phyloP scores from a whole-genome alignment of 2,329 filamentous ascomycete species.

The Fusarium vanettenii region DNA sequence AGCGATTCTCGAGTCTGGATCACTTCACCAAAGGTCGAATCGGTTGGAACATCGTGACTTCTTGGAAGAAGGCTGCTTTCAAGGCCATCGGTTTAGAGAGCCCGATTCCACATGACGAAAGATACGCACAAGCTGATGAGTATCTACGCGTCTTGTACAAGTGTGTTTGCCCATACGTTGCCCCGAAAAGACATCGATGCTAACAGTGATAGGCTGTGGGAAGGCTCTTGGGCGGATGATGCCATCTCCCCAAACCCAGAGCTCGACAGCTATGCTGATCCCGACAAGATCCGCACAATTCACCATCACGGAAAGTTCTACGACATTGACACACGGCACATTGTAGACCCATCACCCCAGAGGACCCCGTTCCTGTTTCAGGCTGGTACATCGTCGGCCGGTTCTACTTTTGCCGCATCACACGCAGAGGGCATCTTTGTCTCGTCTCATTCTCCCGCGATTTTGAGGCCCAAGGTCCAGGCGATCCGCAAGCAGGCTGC shows the following conservation, averaged over 20 bases:
- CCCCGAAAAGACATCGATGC: fast-evolving
- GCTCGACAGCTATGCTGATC: constrained; percentile 68
- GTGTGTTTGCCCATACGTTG: constrained; percentile 46
- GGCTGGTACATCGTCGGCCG: constrained; percentile 68
- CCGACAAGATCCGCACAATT: constrained; percentile 69
- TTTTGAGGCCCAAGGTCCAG: constrained; percentile 62
- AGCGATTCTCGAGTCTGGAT: constrained; percentile 71
- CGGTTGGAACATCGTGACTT: constrained; percentile 75
- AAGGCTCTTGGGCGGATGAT: constrained; percentile 68
- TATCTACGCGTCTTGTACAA: constrained; percentile 73
- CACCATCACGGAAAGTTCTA: constrained; percentile 70
- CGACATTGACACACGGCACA: constrained; percentile 56
- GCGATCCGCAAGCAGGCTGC: constrained; percentile 64
- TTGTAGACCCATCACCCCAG: constrained; percentile 67
- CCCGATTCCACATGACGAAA: constrained; percentile 70
- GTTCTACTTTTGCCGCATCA: constrained; percentile 65
- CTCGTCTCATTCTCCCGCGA: constrained; percentile 61
- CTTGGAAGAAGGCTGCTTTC: constrained; percentile 64
- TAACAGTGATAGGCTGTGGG: constrained; percentile 57
- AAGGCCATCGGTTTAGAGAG: constrained; percentile 70
- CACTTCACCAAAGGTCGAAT: constrained; percentile 71
- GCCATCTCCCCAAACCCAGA: constrained; percentile 65
- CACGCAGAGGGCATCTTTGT: constrained; percentile 73
- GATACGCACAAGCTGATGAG: constrained; percentile 71
- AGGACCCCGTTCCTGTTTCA: constrained; percentile 69